Conservation (phyloP, 2,329 filamentous ascomycete genomes). For the Pseudocercospora musae region DNA sequence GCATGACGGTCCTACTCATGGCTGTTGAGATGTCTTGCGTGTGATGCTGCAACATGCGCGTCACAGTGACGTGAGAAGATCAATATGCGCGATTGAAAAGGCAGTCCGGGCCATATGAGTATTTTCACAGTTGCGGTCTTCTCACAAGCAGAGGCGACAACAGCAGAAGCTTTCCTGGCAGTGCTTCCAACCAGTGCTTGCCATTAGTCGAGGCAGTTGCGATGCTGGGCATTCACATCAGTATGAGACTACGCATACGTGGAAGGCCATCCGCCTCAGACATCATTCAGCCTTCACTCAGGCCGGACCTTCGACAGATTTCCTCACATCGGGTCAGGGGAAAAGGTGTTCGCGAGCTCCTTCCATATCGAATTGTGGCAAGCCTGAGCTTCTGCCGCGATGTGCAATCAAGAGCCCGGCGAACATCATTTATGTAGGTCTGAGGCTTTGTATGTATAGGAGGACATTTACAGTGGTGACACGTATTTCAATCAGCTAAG, state of each 20-base stretch:
- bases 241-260: not conserved
- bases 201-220: not conserved
- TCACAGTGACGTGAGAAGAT: no score
- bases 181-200: not conserved
- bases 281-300: not conserved
- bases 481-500: not conserved
- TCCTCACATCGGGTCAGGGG: not conserved
- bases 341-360: not conserved
- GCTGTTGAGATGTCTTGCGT: no score
- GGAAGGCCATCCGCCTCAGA: not conserved
- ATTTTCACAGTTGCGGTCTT: no score
- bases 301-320: not conserved
- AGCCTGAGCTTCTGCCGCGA: not conserved
- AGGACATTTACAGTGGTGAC: not conserved
- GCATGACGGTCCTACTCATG: no score
- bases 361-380: not conserved
- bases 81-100: no score
- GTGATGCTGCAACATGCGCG: no score
- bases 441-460: not conserved
- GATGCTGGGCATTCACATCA: not conserved
- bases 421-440: not conserved
- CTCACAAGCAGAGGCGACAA: no score
- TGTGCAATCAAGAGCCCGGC: not conserved
- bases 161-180: not conserved
- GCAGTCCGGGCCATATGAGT: no score